Percentiles rank a stretch among this genome's conserved stretches.
These are phyloP conservation scores for Talaromyces sp. DNA, from an alignment of 2,329 filamentous ascomycete genomes.

Conservation along the genomic window DNA sequence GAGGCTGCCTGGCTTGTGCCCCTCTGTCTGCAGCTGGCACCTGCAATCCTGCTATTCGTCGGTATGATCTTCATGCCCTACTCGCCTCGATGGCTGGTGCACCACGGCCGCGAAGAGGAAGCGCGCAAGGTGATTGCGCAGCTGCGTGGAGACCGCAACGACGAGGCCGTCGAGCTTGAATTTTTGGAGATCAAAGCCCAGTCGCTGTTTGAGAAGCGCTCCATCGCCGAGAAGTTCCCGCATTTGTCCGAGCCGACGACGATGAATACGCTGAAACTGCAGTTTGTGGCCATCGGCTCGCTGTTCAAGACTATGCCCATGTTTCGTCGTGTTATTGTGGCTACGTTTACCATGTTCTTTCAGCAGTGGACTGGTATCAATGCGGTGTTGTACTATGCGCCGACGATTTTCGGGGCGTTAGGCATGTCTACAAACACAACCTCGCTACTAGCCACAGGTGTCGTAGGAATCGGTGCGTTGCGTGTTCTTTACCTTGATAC, in stretches of 20 bases:
- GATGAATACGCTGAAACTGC: slow-evolving; percentile 62
- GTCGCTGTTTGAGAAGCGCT: slow-evolving; percentile 70
- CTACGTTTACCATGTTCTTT: slow-evolving; percentile 40
- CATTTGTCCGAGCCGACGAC: slow-evolving; percentile 55
- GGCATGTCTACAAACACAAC: slow-evolving; percentile 22
- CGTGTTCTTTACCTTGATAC: slow-evolving; percentile 11
- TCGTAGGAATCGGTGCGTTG: slow-evolving; percentile 25
- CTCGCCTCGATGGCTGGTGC: slow-evolving; percentile 69
- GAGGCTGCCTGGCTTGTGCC: slow-evolving; percentile 49
- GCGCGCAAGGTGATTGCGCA: slow-evolving; percentile 58
- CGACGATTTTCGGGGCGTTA: slow-evolving; percentile 23
- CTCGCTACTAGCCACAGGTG: slow-evolving; percentile 24
- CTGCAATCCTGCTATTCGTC: slow-evolving; percentile 59
- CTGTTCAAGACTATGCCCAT: slow-evolving; percentile 35
- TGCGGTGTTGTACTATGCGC: slow-evolving; percentile 36
- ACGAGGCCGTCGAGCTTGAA: slow-evolving; percentile 65
- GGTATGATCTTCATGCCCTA: slow-evolving; percentile 82
- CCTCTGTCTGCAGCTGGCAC: slow-evolving; percentile 51
- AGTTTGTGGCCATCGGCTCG: slow-evolving; percentile 42
- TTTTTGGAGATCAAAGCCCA: slow-evolving; percentile 81
- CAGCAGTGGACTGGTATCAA: slow-evolving; percentile 50
- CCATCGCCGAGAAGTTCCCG: slow-evolving; percentile 63
- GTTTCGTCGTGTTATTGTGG: slow-evolving; percentile 44
- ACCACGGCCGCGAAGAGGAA: slow-evolving; percentile 65
- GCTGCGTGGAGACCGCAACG: slow-evolving; percentile 58